phyloP scores from a whole-genome alignment of 768 basidiomycete species.

The Rhodotorula diobovata region DNA sequence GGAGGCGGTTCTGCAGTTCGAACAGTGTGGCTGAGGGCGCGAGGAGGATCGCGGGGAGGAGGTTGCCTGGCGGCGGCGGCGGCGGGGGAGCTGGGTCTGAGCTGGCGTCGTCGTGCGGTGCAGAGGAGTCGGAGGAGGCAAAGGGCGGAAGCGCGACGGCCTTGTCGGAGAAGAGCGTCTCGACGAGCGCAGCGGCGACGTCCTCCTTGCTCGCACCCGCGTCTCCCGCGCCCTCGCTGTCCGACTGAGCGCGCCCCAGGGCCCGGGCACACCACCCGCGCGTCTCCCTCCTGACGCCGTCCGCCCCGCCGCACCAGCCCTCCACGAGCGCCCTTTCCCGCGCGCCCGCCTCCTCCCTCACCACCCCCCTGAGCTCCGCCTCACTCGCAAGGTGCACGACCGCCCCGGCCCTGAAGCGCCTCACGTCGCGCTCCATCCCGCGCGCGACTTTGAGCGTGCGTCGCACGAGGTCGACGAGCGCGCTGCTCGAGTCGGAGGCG shows the following conservation, averaged over 20 bases:
- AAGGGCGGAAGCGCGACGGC: conserved; percentile 9
- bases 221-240: neutral
- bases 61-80: neutral
- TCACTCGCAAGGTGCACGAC: neutral
- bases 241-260: neutral
- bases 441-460: conserved; percentile 2
- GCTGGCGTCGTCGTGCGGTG: neutral
- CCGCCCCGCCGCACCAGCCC: neutral
- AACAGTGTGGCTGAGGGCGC: conserved; percentile 8
- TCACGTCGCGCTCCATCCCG: conserved; percentile 8
- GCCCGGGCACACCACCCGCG: neutral
- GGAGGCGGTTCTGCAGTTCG: conserved; percentile 26
- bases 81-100: no score
- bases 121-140: neutral
- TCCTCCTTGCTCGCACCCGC: neutral
- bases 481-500: neutral
- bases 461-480: conserved; percentile 7
- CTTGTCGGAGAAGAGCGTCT: conserved; percentile 1
- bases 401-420: neutral
- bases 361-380: neutral
- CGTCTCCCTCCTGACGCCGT: neutral
- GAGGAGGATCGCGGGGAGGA: conserved; percentile 18
- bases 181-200: conserved; percentile 3
- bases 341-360: conserved; percentile 10
- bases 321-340: conserved; percentile 13